A percentile compares a stretch with the other conserved stretches of the same genome.
phyloP scores from a whole-genome alignment of 495 filamentous ascomycete species.

The Talaromyces trachyspermus region DNA sequence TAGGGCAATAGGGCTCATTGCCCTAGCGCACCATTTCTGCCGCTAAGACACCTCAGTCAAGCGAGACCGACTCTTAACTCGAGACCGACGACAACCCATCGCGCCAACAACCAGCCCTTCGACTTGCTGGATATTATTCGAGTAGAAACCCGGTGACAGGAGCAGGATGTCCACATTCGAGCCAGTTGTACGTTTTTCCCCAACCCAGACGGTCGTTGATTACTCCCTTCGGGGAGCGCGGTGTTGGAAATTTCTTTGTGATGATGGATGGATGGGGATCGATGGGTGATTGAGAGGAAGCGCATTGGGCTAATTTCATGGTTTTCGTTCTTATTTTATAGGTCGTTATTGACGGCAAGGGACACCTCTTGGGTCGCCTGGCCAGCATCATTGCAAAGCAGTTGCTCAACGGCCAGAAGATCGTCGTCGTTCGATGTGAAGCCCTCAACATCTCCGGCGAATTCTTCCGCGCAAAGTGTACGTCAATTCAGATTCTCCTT shows the following conservation, averaged over 20 bases:
- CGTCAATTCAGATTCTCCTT: conserved; percentile 38
- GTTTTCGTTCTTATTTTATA: conserved; percentile 38
- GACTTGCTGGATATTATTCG: conserved; percentile 32
- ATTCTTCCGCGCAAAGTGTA: conserved; percentile 99
- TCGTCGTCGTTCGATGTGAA: conserved; percentile 97
- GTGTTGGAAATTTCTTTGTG: too few relatives aligned
- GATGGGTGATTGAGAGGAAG: conserved; percentile 9
- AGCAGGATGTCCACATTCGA: conserved; percentile 97
- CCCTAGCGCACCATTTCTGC: conserved; percentile 11
- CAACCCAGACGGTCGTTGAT: conserved; percentile 8
- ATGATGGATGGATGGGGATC: too few relatives aligned
- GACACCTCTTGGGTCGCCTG: conserved; percentile 97
- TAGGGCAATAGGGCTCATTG: neutral
- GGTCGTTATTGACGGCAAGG: conserved; percentile 99
- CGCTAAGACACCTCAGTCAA: conserved; percentile 10
- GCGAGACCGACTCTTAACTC: conserved; percentile 9
- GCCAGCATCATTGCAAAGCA: conserved; percentile 99
- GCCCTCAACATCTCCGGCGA: conserved; percentile 99
- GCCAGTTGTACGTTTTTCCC: conserved; percentile 71
- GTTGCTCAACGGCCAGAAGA: conserved; percentile 98
- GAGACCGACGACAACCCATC: conserved; percentile 8
- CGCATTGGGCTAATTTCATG: conserved; percentile 24
- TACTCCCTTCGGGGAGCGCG: neutral
- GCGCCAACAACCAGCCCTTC: conserved; percentile 22
- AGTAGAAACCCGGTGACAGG: conserved; percentile 32